Base-by-base conservation (phyloP, 1,284 basidiomycete genomes). In the Irpex sp. region DNA sequence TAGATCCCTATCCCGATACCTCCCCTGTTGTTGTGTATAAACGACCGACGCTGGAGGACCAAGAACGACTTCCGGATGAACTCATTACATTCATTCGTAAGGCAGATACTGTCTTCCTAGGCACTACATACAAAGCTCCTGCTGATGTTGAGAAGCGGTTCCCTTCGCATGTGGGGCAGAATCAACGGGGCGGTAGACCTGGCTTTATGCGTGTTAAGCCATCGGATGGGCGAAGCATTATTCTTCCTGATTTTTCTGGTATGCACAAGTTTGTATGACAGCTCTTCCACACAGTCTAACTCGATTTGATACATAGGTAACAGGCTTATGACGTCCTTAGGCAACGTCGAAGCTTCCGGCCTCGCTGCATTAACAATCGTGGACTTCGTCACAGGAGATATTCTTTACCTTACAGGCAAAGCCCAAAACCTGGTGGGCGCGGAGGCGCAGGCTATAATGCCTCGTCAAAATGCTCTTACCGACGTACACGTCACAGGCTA, bases 171-270 rank as follows among this genome's bases (percentile, higher is more conserved):
- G 69, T 87, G 8, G 87, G 86, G 19, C 84, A 84, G 76, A 89
- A 89, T 65, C 82, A 87, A 46, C 83, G 87, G 2, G 85, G 83
- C 5, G 88, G 87, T 0, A 74, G 77, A 49, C 77, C 79, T n/a
- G 87, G 87, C 0, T 88, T 87, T 67, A 74, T 84, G 2, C 83
- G 86, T 15, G 81, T 87, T 4, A 72, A 75, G n/a, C 81, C 79
- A 1, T 79, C 77, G 3, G 82, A 88, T 67, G 79, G 80, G 3
- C 76, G 81, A 33, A 88, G 84, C 0, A 65, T 88, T 8, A 78
- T 85, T 4, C 66, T 89, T 17, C 87, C 87, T 0, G 86, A 89
- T 68, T 88, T 80, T 66, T 85, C 84, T 43, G 87, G 86, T 82
- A 71, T 13, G 73, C 66, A 39, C 33, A 17, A 15, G 13, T 35